Base-by-base conservation (phyloP, 805 yeast genomes). In the Candida multigemmis region DNA sequence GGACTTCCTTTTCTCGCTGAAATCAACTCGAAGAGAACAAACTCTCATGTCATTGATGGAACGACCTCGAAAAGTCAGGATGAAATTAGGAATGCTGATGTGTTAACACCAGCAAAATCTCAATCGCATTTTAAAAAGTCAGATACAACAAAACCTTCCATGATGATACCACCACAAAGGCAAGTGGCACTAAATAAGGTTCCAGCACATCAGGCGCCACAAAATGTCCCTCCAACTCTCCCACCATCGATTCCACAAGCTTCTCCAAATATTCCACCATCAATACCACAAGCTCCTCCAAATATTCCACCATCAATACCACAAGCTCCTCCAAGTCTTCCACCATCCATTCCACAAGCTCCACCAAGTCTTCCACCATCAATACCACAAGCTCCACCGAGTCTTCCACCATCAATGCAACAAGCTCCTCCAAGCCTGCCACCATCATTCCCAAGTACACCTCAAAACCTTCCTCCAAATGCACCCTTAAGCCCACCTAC, bases 1-100 rank as follows among this genome's bases (percentile, higher is more conserved):
- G 67, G 60, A 0, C 44, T 73, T 14, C 80, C 82, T 5, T 74
- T 74, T 38, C 55, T 74, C 25, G 74, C 74, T 1, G 71, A 73
- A 32, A 74, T 74, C 25, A 71, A 72, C 34, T 61, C 66, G 21
- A 70, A 67, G 42, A 56, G 79, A 45, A 60, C 66, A 35, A 74
- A 74, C 12, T 33, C 64, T 1, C 44, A 56, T 42, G 76, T 70
- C 9, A 57, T 73, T n/a, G 73, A 63, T 28, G 34, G 28, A n/a
- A 13, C 31, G 3, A 26, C n/a, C n/a, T n/a, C n/a, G n/a, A n/a
- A n/a, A n/a, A n/a, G n/a, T n/a, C n/a, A n/a, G n/a, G n/a, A n/a
- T n/a, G n/a, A n/a, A n/a, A n/a, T n/a, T n/a, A n/a, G n/a, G n/a
- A n/a, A n/a, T n/a, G n/a, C n/a, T n/a, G n/a, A n/a, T n/a, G n/a